A percentile compares a stretch with the other conserved stretches of the same genome.
Conservation (phyloP, 805 yeast species). For the Priceomyces haplophilus region DNA sequence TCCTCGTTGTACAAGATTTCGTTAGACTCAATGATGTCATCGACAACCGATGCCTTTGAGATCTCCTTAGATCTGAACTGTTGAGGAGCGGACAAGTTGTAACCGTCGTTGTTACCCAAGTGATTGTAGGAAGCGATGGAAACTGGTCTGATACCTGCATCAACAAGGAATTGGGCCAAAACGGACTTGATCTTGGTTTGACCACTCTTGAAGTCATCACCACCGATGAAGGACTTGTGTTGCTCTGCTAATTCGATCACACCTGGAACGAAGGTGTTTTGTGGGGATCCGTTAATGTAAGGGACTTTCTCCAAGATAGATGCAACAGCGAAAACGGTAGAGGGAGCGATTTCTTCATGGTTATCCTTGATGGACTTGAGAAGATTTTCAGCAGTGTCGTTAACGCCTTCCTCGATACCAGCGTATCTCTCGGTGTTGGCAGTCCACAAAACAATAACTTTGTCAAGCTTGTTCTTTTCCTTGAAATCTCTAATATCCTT, state of each 20-base stretch:
- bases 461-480: constrained; percentile 66
- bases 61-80: constrained; percentile 96
- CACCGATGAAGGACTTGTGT: constrained; percentile 78
- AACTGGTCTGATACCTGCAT: constrained; percentile 93
- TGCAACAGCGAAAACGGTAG: constrained; percentile 93
- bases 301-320: constrained; percentile 84
- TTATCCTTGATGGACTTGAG: constrained; percentile 68
- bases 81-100: constrained; percentile 82
- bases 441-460: constrained; percentile 91
- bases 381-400: constrained; percentile 83
- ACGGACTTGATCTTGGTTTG: constrained; percentile 97
- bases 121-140: constrained; percentile 96
- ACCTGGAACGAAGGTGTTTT: constrained; percentile 96
- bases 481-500: constrained; percentile 80
- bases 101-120: constrained; percentile 95
- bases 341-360: constrained; percentile 84
- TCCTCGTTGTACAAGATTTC: constrained; percentile 78
- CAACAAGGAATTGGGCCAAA: constrained; percentile 90
- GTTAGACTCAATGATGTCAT: constrained; percentile 89
- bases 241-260: constrained; percentile 84
- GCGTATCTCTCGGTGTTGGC: constrained; percentile 96
- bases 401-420: constrained; percentile 71
- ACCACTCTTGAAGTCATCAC: constrained; percentile 96
- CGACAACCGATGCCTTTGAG: constrained; percentile 88
- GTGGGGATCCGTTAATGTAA: constrained; percentile 95